phyloP scores from a whole-genome alignment of 2,329 filamentous ascomycete species.

The Blumeriella jaapii region DNA sequence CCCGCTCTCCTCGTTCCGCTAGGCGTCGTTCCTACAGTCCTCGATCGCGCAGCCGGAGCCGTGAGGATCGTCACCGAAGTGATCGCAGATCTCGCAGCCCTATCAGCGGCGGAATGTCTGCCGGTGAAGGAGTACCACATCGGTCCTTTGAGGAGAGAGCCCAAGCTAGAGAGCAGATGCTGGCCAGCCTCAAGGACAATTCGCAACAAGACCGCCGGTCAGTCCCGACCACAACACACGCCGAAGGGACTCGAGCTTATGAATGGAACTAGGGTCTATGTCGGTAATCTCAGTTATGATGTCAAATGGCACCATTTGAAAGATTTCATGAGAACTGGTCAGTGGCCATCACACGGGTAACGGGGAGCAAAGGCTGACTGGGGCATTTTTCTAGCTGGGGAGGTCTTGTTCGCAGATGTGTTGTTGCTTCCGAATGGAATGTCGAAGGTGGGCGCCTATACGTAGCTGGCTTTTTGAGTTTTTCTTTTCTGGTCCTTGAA shows the following conservation, averaged over 20 bases:
- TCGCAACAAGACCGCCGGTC: conserved; percentile 91
- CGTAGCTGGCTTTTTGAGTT: conserved; percentile 69
- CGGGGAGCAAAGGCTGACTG: conserved; percentile 30
- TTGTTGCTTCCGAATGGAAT: conserved; percentile 99
- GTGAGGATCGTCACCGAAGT: conserved; percentile 64
- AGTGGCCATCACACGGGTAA: conserved; percentile 29
- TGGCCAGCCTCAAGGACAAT: conserved; percentile 84
- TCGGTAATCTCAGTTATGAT: conserved; percentile 97
- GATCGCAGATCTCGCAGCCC: conserved; percentile 74
- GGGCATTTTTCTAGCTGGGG: conserved; percentile 59
- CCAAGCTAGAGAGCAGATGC: conserved; percentile 85
- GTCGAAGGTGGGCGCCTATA: conserved; percentile 99
- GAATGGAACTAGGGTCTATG: conserved; percentile 57
- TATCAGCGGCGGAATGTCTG: conserved; percentile 35
- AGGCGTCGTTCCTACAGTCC: conserved; percentile 70
- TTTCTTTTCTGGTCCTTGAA: conserved; percentile 52
- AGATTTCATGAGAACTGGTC: conserved; percentile 99
- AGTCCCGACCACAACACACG: conserved; percentile 1
- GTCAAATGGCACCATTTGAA: conserved; percentile 99
- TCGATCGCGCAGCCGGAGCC: conserved; percentile 65
- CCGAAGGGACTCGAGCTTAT: not conserved
- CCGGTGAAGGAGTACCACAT: conserved; percentile 47
- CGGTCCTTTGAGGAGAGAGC: conserved; percentile 76
- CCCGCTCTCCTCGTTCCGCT: conserved; percentile 65
- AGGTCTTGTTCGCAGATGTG: conserved; percentile 98